Evolutionary conservation across 2,329 filamentous ascomycete species (phyloP), one percentile per base, ranked within the genome.

Genomic region (Sporothrix luriei): DNA sequence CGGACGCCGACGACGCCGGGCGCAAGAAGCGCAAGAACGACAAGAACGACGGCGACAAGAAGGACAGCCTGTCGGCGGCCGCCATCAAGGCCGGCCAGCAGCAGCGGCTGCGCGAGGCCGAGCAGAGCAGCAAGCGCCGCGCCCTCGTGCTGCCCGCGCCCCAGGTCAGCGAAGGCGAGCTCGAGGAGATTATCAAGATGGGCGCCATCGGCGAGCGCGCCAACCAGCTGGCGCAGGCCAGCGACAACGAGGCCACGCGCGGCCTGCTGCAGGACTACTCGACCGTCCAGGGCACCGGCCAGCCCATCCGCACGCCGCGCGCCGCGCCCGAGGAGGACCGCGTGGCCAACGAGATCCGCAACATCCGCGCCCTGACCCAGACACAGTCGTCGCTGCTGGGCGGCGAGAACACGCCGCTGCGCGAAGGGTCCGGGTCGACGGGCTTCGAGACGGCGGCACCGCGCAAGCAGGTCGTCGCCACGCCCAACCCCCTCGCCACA

Each of bases 141-240:
- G 82, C 90, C 7, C 84, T 99, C n/a, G 88, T 90, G 59, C 83
- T 99, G 33, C 95, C 95, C 10, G 84, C 91, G 29, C 95, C 95
- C 10, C 95, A 99, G 80, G 93, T 99, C 75, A 90, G 92, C 78
- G 95, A 99, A 76, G 86, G 88, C 55, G 95, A 99, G 80, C 84
- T 99, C 71, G 95, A 99, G 77, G 94, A 97, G 74, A 98, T 99
- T 76, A 93, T 99, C 73, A 99, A 99, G 83, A 97, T 98, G 93
- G 94, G 95, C 57, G 91, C 97, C 86, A 88, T 93, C 71, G 95
- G 94, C 49, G 93, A 97, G 76, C 89, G 90, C 66, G 95, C 95
- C 55, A 93, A 89, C 75, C 82, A 85, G 72, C 84, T 91, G 78
- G 92, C 92, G 4, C 87, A 87, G 57, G 88, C 89, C 68, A 91